Base-by-base conservation (phyloP, 1,284 basidiomycete genomes). In the Lignosus rhinocerotis region DNA sequence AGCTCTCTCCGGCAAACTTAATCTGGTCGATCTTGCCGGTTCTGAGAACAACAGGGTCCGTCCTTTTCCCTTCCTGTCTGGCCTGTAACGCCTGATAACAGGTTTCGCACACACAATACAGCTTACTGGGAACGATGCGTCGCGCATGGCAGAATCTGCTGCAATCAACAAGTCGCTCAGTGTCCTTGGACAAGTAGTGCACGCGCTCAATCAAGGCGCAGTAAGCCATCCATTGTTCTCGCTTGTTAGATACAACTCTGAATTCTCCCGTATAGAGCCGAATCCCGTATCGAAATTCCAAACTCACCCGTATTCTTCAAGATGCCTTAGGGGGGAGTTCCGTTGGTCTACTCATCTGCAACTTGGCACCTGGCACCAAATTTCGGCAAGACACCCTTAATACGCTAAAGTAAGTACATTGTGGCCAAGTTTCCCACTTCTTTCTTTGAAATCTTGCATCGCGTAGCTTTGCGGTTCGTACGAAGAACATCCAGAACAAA, bases 141-240 rank as follows among this genome's bases (percentile, higher is more conserved):
- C 82, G 14, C 83, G 93, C 1, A 92, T 94, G 88, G 84, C 85
- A 1, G 87, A 94, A 74, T 91, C 88, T 4, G 75, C 88, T 1
- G 90, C 91, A 6, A 94, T 94, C 71, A 94, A 94, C 73, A 92
- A 90, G 69, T 92, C 88, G 7, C 73, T 94, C 38, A 89, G 89
- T 62, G 88, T 90, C 10, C 80, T 94, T 2, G 89, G 90, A 0
- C 89, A 91, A 71, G 92, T 94, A 11, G 90, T 94, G 1, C 86
- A 92, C 69, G 89, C 91, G 6, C 75, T 94, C 32, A 94, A 93
- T 67, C 81, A 81, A 66, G 83, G 86, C 56, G 85, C 86, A 21
- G 83, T 89, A 65, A 58, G 84, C 76, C n/a, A 54, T 50, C 55
- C 43, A 36, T 14, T 41, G 17, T 25, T 30, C 38, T 32, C 41